phyloP scores from a whole-genome alignment of 305 asterid genomes.

The Withania somnifera region DNA sequence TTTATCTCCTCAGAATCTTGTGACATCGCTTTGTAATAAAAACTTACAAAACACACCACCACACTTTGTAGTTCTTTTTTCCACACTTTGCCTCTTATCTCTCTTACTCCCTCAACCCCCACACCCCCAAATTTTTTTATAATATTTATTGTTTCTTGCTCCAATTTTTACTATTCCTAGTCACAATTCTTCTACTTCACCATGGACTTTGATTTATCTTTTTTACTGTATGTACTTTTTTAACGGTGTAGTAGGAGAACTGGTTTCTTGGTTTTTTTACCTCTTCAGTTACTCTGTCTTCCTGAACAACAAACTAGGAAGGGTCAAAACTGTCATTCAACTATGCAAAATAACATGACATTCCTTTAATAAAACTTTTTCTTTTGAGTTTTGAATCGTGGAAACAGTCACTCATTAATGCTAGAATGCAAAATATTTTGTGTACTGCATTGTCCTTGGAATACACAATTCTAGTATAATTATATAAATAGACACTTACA shows the following conservation, averaged over 20 bases:
- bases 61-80: neutral
- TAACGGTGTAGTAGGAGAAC: neutral
- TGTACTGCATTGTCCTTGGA: too few species aligned
- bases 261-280: conserved; percentile 12
- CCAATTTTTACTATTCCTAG: neutral
- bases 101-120: conserved; percentile 1
- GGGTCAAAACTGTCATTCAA: neutral
- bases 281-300: neutral
- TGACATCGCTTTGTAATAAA: conserved; percentile 22
- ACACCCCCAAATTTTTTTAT: neutral
- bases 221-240: neutral
- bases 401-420: too few species aligned
- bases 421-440: too few species aligned
- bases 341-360: neutral
- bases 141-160: conserved; percentile 2
- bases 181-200: neutral
- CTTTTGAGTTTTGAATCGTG: too few species aligned
- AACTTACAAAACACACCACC: conserved; percentile 6
- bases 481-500: too few species aligned
- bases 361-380: too few species aligned
- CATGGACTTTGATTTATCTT: neutral
- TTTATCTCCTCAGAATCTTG: conserved; percentile 45
- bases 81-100: neutral
- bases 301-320: neutral
- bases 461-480: too few species aligned